Evolutionary conservation across 768 basidiomycete genomes (phyloP), one percentile per base, ranked within the genome.

Genomic region (Agaricus blazei): DNA sequence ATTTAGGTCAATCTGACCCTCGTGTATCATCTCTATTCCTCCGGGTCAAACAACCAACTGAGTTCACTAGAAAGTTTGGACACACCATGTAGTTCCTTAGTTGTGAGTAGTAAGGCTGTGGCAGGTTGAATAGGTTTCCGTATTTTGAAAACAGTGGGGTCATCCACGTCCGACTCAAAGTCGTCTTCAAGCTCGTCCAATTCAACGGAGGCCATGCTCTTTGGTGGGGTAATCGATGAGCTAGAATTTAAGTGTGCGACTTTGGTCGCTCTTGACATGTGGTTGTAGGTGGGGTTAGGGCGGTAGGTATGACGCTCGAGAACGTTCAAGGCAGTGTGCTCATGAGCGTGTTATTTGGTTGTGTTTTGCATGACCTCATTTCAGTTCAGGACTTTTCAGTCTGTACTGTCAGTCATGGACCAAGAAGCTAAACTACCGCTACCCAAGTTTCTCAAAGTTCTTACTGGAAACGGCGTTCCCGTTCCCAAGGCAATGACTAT

Each of bases 401-500:
- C 34, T 11, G 31, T 4, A 34, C 34, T 34, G 5, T 34, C 11
- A 56, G 67, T 68, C 58, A 53, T 57, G 44, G 59, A 65, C n/a
- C 47, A 69, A 63, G 62, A 58, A 43, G 61, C 62, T 52, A 85
- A 84, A 54, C 72, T 92, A 9, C 65, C 84, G 26, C 65, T 92
- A 7, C 85, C 86, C 3, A 72, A 72, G 23, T 90, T 87, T 63
- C 71, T 92, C 26, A 84, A 90, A 66, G 59, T 86, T 9, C 71
- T 91, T 26, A 83, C 85, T 6, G 71, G 63, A 45, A 79, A 80
- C 56, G 74, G 78, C 63, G 67, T 90, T 0, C 68, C 84, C 1
- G 74, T 87, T 52, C 63, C 75, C 34, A 83, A 85, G 59, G 88
- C 90, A 12, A 90, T 93, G 77, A 69, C 74, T 12, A 68, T 88